These are phyloP conservation scores for Apiospora marii DNA, from an alignment of 2,329 filamentous ascomycete genomes.

Conservation along the genomic window DNA sequence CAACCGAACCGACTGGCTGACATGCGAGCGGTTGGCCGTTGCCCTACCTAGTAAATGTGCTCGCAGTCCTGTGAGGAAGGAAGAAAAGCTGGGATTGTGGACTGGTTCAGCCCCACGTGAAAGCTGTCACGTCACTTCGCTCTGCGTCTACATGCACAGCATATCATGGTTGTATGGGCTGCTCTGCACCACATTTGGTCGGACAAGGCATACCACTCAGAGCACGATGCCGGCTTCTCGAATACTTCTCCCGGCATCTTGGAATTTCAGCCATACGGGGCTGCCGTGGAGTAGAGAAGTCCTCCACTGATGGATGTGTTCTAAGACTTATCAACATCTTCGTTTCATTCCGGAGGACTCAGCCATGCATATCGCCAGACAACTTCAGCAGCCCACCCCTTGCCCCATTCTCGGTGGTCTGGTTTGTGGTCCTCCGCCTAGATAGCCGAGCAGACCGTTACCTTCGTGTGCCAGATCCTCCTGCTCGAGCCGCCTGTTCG, in stretches of 20 bases:
- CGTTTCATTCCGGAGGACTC: slow-evolving; percentile 13
- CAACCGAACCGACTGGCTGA: background rate
- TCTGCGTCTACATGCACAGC: slow-evolving; percentile 13
- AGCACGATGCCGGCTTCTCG: slow-evolving; percentile 10
- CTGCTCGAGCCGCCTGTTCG: slow-evolving; percentile 4
- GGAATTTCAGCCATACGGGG: background rate
- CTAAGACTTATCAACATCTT: slow-evolving; percentile 17
- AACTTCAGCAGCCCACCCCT: background rate
- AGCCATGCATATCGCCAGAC: slow-evolving; percentile 19
- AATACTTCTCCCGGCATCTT: slow-evolving; percentile 17
- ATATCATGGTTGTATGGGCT: background rate
- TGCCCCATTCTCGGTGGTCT: slow-evolving; percentile 8
- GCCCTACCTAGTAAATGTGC: background rate
- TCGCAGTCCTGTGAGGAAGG: background rate
- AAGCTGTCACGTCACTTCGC: background rate
- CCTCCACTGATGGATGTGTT: background rate
- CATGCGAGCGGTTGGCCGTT: background rate
- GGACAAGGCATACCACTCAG: background rate
- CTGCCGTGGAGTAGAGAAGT: background rate
- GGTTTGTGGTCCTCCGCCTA: slow-evolving; percentile 19
- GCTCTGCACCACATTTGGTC: background rate
- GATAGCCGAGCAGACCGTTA: slow-evolving; percentile 24
- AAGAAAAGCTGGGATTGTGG: background rate
- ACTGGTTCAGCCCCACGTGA: background rate
- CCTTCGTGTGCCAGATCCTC: slow-evolving; percentile 14